These are phyloP conservation scores for Hypoxylon sp. DNA, from an alignment of 2,329 filamentous ascomycete genomes.

Conservation along the genomic window DNA sequence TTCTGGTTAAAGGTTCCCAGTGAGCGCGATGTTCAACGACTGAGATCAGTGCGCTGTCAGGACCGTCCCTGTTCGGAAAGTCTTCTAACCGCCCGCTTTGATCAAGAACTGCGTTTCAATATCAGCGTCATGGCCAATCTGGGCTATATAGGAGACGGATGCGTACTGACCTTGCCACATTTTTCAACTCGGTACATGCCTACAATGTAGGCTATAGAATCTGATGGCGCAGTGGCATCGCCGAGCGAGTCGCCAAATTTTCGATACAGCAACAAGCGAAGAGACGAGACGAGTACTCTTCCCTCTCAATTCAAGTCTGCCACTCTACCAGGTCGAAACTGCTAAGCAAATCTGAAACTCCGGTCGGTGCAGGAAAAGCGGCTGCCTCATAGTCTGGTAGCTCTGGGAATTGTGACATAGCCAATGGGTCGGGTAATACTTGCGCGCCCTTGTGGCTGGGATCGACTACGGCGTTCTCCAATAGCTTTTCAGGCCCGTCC, in stretches of 20 bases:
- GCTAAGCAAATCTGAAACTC: conserved; percentile 18
- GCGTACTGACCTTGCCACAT: not conserved
- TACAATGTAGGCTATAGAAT: not conserved
- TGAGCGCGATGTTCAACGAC: not conserved
- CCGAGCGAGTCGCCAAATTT: too few relatives aligned
- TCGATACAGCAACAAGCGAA: too few relatives aligned
- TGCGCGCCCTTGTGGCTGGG: not conserved
- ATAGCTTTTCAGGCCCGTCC: not conserved
- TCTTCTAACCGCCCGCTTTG: not conserved
- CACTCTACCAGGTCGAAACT: conserved; percentile 29
- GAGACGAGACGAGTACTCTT: too few relatives aligned
- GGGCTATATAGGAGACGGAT: not conserved
- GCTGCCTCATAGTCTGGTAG: conserved; percentile 14
- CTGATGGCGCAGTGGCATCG: not conserved
- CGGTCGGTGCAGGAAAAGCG: conserved; percentile 6
- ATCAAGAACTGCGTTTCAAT: not conserved
- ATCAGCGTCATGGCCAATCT: not conserved
- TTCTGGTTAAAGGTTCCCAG: not conserved
- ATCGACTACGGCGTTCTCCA: not conserved
- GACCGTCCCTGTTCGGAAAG: not conserved
- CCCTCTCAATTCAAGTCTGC: conserved; percentile 18
- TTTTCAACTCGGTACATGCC: not conserved
- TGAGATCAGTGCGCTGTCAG: not conserved
- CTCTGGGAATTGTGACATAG: conserved; percentile 26
- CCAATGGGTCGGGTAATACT: conserved; percentile 7